Percentiles rank a stretch among this genome's conserved stretches.
These are phyloP conservation scores for Stagonosporopsis vannaccii DNA, from an alignment of 2,329 filamentous ascomycete species.

Conservation along the genomic window DNA sequence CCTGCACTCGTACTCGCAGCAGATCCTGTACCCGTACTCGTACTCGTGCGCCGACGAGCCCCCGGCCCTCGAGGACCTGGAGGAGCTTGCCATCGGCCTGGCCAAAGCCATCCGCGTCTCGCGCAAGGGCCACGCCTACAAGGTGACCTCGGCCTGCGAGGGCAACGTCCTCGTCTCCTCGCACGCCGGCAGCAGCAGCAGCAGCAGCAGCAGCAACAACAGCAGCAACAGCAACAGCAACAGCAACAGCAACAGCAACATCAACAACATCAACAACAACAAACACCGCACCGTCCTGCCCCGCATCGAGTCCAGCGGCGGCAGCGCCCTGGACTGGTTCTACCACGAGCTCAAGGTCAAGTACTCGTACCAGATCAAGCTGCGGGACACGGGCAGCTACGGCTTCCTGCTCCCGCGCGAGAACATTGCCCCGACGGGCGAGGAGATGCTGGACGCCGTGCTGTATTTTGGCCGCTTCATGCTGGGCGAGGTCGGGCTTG, in stretches of 20 bases:
- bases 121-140: slow-evolving; percentile 71
- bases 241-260: too few species aligned
- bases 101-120: slow-evolving; percentile 88
- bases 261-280: slow-evolving; percentile 16
- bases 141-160: slow-evolving; percentile 84
- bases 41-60: slow-evolving; percentile 81
- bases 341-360: slow-evolving; percentile 84
- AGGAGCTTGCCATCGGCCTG: slow-evolving; percentile 87
- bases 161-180: slow-evolving; percentile 75
- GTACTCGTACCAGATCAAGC: slow-evolving; percentile 92
- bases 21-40: slow-evolving; percentile 90
- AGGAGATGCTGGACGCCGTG: slow-evolving; percentile 84
- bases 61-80: slow-evolving; percentile 87
- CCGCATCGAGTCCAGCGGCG: slow-evolving; percentile 77
- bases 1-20: slow-evolving; percentile 93
- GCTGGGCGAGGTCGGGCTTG: slow-evolving; percentile 55
- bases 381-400: slow-evolving; percentile 91
- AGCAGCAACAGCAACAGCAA: too few species aligned
- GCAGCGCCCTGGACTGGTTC: slow-evolving; percentile 93
- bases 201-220: too few species aligned
- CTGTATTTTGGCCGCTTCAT: slow-evolving; percentile 85
- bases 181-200: slow-evolving; percentile 26
- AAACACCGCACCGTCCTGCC: slow-evolving; percentile 50
- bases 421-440: slow-evolving; percentile 86
- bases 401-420: slow-evolving; percentile 89